A percentile compares a stretch with the other conserved stretches of the same genome.
phyloP scores from a whole-genome alignment of 129 eudicot genomes.

The Logfia minima region DNA sequence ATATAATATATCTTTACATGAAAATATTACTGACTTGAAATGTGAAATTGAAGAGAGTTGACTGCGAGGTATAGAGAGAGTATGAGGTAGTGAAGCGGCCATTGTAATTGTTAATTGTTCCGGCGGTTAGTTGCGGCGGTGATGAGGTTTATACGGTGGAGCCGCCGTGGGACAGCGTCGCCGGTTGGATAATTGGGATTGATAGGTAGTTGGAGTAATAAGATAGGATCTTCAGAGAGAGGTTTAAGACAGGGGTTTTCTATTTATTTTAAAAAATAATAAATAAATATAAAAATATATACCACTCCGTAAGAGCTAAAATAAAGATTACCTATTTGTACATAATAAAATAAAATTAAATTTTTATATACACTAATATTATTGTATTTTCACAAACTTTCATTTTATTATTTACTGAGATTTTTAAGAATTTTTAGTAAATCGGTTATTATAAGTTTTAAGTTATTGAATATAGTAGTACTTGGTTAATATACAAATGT shows the following conservation, averaged over 20 bases:
- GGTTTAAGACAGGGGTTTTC: constrained; percentile 30
- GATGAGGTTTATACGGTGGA: constrained; percentile 10
- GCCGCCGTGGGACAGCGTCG: constrained; percentile 28
- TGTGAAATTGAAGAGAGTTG: constrained; percentile 30
- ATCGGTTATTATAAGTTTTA: too few relatives aligned
- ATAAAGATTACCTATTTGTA: too few relatives aligned
- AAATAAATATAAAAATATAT: too few relatives aligned
- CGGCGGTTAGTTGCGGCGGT: constrained; percentile 4
- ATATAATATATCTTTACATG: not conserved
- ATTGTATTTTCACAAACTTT: too few relatives aligned
- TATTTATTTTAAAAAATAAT: not conserved
- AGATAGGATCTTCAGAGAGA: constrained; percentile 27
- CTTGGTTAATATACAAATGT: too few relatives aligned
- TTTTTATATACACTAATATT: too few relatives aligned
- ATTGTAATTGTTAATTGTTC: constrained; percentile 9
- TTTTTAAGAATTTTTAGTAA: too few relatives aligned
- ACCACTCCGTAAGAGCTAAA: too few relatives aligned
- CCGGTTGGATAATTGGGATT: constrained; percentile 23
- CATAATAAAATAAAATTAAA: too few relatives aligned
- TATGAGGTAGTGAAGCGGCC: constrained; percentile 45
- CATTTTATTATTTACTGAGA: too few relatives aligned
- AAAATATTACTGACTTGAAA: constrained; percentile 33
- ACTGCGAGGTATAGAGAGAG: constrained; percentile 41
- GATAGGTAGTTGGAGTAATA: constrained; percentile 10
- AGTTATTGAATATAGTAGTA: too few relatives aligned